phyloP scores from a whole-genome alignment of 1,284 basidiomycete species.

The Tranzscheliella williamsii region DNA sequence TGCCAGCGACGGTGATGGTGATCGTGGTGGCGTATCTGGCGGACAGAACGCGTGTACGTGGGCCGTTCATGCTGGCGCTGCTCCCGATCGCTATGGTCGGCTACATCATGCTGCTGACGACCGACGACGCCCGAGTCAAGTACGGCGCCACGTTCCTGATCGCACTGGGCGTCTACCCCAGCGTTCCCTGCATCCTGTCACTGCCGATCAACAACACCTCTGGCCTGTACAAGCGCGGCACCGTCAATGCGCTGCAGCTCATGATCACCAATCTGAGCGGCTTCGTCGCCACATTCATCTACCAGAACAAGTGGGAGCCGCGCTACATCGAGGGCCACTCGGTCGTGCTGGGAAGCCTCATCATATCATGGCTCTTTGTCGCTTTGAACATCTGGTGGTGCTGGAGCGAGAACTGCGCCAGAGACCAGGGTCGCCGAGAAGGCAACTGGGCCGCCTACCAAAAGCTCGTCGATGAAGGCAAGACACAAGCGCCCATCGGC shows the following conservation, averaged over 20 bases:
- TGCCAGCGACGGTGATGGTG: conserved; percentile 54
- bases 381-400: conserved; percentile 44
- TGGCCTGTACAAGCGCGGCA: conserved; percentile 55
- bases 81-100: conserved; percentile 58
- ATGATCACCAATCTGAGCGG: conserved; percentile 60
- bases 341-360: conserved; percentile 54
- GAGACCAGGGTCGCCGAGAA: conserved; percentile 37
- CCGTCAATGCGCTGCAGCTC: conserved; percentile 59
- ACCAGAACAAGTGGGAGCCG: conserved; percentile 47
- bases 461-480: conserved; percentile 29
- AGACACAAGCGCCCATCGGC: conserved; percentile 46
- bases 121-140: conserved; percentile 31
- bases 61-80: conserved; percentile 57
- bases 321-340: conserved; percentile 54
- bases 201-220: conserved; percentile 54
- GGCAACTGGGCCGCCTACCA: conserved; percentile 35
- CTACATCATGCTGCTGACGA: conserved; percentile 52
- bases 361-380: conserved; percentile 52
- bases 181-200: conserved; percentile 50
- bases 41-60: conserved; percentile 57
- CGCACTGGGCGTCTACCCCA: conserved; percentile 53
- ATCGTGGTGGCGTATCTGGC: conserved; percentile 58
- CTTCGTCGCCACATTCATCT: conserved; percentile 59
- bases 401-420: conserved; percentile 39
- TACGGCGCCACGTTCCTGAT: conserved; percentile 59